These are phyloP conservation scores for Mycena chlorophos DNA, from an alignment of 768 basidiomycete species.

Conservation along the genomic window DNA sequence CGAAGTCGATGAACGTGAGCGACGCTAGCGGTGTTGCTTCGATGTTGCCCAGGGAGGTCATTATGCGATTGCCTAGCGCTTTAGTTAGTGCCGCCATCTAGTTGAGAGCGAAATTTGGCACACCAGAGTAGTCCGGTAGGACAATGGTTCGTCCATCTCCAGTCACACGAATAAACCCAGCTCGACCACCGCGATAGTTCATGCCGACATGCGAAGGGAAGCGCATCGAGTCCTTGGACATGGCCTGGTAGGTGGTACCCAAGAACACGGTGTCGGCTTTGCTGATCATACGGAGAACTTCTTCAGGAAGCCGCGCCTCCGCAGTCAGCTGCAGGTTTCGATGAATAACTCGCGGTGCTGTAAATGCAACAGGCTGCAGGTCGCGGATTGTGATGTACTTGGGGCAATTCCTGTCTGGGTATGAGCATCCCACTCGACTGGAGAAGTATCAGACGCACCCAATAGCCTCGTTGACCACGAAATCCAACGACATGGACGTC, in stretches of 20 bases:
- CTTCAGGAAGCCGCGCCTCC: slow-evolving; percentile 47
- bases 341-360: slow-evolving; percentile 40
- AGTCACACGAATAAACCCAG: slow-evolving; percentile 60
- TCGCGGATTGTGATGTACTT: slow-evolving; percentile 66
- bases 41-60: slow-evolving; percentile 66
- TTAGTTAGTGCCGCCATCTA: slow-evolving; percentile 5
- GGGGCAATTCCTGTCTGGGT: slow-evolving; percentile 55
- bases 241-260: slow-evolving; percentile 50
- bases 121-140: slow-evolving; percentile 63
- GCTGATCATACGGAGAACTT: slow-evolving; percentile 48
- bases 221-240: slow-evolving; percentile 33
- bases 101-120: slow-evolving; percentile 16
- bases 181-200: slow-evolving; percentile 65
- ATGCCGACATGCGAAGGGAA: slow-evolving; percentile 62
- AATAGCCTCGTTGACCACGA: slow-evolving; percentile 55
- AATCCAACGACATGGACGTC: slow-evolving; percentile 35
- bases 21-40: slow-evolving; percentile 56
- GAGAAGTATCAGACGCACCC: slow-evolving; percentile 41
- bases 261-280: slow-evolving; percentile 56
- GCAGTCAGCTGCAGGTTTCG: slow-evolving; percentile 33
- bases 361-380: slow-evolving; percentile 42
- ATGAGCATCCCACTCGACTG: neutral
- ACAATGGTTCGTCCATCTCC: slow-evolving; percentile 55
- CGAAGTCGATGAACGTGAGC: slow-evolving; percentile 56
- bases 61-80: slow-evolving; percentile 53